Percentiles rank a stretch among this genome's conserved stretches.
Evolutionary conservation across 2,329 filamentous ascomycete genomes (phyloP).

Genomic region (Rhytidhysteron rufulum): DNA sequence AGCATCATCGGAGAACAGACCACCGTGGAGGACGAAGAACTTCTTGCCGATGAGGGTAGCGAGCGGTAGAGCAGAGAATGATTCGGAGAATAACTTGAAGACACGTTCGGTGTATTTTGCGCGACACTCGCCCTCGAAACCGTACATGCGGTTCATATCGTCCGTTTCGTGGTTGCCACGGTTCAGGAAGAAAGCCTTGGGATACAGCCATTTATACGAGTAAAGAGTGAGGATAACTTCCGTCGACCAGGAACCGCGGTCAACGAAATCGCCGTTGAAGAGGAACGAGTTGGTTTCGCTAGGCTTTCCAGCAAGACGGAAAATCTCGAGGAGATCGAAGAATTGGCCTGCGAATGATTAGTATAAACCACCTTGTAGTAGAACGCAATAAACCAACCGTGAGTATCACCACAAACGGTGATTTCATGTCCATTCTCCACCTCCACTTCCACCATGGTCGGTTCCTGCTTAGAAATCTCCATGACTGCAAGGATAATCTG

Average conservation of each 20-base stretch:
- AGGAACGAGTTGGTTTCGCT: conserved; percentile 86
- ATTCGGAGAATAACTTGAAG: conserved; percentile 97
- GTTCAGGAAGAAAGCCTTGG: conserved; percentile 88
- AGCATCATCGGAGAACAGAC: conserved; percentile 93
- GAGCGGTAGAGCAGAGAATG: conserved; percentile 88
- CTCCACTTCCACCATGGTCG: conserved; percentile 93
- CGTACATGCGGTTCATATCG: conserved; percentile 98
- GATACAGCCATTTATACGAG: conserved; percentile 93
- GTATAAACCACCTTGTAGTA: background rate
- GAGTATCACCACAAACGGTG: conserved; percentile 96
- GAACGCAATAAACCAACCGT: conserved; percentile 57
- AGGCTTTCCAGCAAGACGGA: conserved; percentile 83
- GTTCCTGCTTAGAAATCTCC: conserved; percentile 84
- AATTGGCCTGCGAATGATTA: conserved; percentile 67
- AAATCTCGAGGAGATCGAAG: conserved; percentile 95
- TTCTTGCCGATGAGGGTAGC: conserved; percentile 89
- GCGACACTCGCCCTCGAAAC: conserved; percentile 97
- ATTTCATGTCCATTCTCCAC: conserved; percentile 73
- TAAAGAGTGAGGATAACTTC: conserved; percentile 93
- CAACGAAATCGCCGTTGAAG: conserved; percentile 98
- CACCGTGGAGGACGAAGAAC: conserved; percentile 89
- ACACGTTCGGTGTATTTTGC: conserved; percentile 95
- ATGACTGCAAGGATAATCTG: conserved; percentile 90
- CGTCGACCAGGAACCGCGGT: conserved; percentile 96
- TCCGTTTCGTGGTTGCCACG: conserved; percentile 98